These are phyloP conservation scores for Eucalyptus camaldulensis DNA, from an alignment of 345 rosid genomes.

Conservation along the genomic window DNA sequence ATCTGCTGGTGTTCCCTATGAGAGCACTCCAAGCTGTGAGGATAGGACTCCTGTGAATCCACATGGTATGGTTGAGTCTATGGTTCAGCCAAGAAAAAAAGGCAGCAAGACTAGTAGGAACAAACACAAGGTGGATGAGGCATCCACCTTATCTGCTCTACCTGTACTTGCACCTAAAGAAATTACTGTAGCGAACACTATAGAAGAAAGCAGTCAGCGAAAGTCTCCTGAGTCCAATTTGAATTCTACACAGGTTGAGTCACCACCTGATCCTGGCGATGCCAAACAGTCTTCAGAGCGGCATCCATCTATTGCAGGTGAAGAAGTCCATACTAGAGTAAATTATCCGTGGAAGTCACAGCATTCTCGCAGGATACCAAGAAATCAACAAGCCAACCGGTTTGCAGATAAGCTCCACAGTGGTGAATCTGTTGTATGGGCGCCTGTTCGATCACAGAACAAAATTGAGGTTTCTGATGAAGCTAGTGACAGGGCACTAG, in stretches of 20 bases:
- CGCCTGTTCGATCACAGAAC: conserved; percentile 60
- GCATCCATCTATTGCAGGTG: conserved; percentile 26
- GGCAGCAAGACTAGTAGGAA: conserved; percentile 42
- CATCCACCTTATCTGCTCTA: conserved; percentile 13
- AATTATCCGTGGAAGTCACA: conserved; percentile 63
- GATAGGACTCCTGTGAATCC: conserved; percentile 18
- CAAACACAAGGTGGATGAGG: conserved; percentile 56
- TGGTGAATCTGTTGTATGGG: conserved; percentile 69
- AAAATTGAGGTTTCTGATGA: conserved; percentile 46
- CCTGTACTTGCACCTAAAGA: conserved; percentile 19
- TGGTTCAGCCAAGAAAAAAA: conserved; percentile 41
- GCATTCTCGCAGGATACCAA: conserved; percentile 41
- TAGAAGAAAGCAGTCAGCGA: conserved; percentile 18
- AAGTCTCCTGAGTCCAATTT: conserved; percentile 27
- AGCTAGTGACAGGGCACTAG: conserved; percentile 17
- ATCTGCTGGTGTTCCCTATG: conserved; percentile 14
- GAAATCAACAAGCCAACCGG: conserved; percentile 38
- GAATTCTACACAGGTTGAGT: conserved; percentile 7
- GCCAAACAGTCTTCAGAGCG: conserved; percentile 36
- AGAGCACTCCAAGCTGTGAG: conserved; percentile 16
- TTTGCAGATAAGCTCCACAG: conserved; percentile 38
- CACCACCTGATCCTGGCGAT: conserved; percentile 18
- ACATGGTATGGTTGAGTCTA: conserved; percentile 22
- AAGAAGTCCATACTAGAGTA: conserved; percentile 32
- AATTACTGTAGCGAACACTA: conserved; percentile 5